Percentiles rank a stretch among this genome's conserved stretches.
Evolutionary conservation across 2,329 filamentous ascomycete species (phyloP).

Genomic region (Davidsoniella neocaledoniae): DNA sequence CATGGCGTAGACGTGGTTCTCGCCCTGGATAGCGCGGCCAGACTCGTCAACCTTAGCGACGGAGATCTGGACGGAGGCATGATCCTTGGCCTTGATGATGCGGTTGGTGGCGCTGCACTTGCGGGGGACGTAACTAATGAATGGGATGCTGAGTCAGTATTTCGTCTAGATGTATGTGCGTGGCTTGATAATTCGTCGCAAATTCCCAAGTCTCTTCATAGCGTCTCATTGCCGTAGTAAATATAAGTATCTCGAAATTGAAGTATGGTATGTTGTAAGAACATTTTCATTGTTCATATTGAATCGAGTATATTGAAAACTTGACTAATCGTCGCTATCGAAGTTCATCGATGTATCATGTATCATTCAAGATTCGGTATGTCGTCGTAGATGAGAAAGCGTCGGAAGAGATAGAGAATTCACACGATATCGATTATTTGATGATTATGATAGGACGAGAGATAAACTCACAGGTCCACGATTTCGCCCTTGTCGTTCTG

Average conservation of each 20-base stretch:
- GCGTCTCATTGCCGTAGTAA: no score
- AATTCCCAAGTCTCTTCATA: no score
- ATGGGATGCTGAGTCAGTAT: slow-evolving; percentile 3
- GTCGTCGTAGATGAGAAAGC: background rate
- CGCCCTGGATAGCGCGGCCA: slow-evolving; percentile 80
- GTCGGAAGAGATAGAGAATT: slow-evolving; percentile 1
- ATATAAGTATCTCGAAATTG: no score
- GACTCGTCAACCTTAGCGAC: slow-evolving; percentile 98
- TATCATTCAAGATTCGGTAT: no score
- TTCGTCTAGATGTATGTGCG: background rate
- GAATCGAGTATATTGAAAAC: no score
- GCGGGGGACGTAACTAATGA: slow-evolving; percentile 77
- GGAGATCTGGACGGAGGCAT: slow-evolving; percentile 94
- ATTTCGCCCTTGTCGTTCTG: slow-evolving; percentile 99
- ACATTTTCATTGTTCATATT: no score
- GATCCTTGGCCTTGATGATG: slow-evolving; percentile 99
- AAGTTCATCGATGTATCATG: no score
- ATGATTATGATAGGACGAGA: no score
- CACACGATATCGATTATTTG: background rate
- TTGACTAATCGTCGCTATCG: no score
- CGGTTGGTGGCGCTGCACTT: slow-evolving; percentile 98
- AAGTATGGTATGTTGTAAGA: no score
- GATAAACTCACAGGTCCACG: slow-evolving; percentile 75
- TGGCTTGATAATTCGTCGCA: background rate
- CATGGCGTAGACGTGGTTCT: slow-evolving; percentile 94